Conservation (phyloP, 768 basidiomycete genomes). For the Mycena rosella region DNA sequence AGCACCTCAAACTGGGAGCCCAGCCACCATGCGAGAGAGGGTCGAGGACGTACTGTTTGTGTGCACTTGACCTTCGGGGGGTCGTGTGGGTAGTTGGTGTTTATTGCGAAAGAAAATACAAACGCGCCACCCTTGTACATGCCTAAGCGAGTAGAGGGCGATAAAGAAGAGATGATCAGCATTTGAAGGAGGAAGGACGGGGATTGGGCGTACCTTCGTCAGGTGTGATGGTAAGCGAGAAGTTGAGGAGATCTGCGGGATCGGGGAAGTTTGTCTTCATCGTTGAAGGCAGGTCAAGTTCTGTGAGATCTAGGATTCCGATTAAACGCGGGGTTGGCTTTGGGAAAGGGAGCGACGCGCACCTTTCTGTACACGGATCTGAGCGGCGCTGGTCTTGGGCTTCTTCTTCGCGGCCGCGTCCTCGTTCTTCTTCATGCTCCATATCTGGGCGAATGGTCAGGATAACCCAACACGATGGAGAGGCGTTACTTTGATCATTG, state of each 20-base stretch:
- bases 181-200: not conserved
- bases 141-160: conserved; percentile 60
- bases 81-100: conserved; percentile 98
- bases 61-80: conserved; percentile 99
- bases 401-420: conserved; percentile 97
- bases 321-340: not conserved
- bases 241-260: conserved; percentile 95
- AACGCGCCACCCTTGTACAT: conserved; percentile 99
- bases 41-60: conserved; percentile 72
- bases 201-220: conserved; percentile 84
- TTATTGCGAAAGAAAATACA: conserved; percentile 95
- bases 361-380: conserved; percentile 99
- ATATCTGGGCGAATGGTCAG: conserved; percentile 73
- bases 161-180: conserved; percentile 3
- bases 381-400: conserved; percentile 98
- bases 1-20: conserved; percentile 11
- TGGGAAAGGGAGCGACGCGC: conserved; percentile 25
- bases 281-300: conserved; percentile 94
- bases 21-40: too few species aligned
- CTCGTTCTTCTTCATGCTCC: conserved; percentile 99
- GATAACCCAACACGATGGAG: not conserved
- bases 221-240: conserved; percentile 93
- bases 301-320: conserved; percentile 82
- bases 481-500: conserved; percentile 61
- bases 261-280: conserved; percentile 97